Evolutionary conservation across 768 basidiomycete species (phyloP), one percentile per base, ranked within the genome.

Genomic region (Kwoniella mangroviensis): DNA sequence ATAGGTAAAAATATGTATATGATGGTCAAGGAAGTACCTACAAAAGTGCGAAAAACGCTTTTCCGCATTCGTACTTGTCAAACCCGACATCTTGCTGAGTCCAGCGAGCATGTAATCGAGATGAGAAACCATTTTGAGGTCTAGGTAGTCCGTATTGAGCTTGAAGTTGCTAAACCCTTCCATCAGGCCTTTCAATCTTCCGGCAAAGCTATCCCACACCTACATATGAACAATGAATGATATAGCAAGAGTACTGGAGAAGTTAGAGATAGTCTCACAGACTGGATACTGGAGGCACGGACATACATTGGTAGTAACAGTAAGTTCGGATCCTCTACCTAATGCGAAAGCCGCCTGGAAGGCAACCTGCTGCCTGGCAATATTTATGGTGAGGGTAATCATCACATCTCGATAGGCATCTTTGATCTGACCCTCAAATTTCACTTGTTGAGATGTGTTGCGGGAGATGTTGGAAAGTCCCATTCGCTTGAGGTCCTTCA

Each of bases 81-180:
- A 54, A 54, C n/a, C 49, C n/a, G 13, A 5, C n/a, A 54, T 54
- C 22, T 24, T n/a, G n/a, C 52, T 15, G 10, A 54, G n/a, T 21
- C 52, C 52, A n/a, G 52, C 52, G 19, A 54, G 52, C 17, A 54
- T 24, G n/a, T n/a, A 54, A 54, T 54, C 52, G 52, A 54, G 19
- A n/a, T 54, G 22, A 10, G 52, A 54, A 15, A n/a, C 22, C 10
- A 15, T 54, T 24, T n/a, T 11, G 52, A 54, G 52, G 9, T 15
- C 52, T 24, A 4, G 19, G n/a, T 19, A 54, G 10, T 11, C n/a
- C 52, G 15, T n/a, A 15, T 24, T 24, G 22, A 54, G 52, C 52
- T 10, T n/a, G 22, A n/a, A 54, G 52, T 54, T 54, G 52, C 52
- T 21, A 54, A 15, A 24, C n/a, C n/a, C 17, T 54, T n/a, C 19